Evolutionary conservation across 345 rosid species (phyloP).

Genomic region (Noccaea caerulescens): DNA sequence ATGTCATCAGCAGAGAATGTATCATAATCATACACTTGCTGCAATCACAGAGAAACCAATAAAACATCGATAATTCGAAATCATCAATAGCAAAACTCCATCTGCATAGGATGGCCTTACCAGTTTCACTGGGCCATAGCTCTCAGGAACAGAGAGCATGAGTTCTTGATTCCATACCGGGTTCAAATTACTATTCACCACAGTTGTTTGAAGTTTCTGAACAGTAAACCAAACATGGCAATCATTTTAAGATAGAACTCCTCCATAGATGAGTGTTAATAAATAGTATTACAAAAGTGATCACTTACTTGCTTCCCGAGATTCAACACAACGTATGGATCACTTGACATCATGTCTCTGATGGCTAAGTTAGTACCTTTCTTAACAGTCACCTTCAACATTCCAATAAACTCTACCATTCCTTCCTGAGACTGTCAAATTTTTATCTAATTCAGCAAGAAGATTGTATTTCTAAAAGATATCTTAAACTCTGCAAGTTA

Average conservation of each 20-base stretch:
- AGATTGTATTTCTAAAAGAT: not conserved
- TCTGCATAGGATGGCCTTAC: slow-evolving; percentile 39
- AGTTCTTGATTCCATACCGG: slow-evolving; percentile 62
- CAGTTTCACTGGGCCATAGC: slow-evolving; percentile 55
- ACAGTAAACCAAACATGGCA: not conserved
- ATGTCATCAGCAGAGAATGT: slow-evolving; percentile 52
- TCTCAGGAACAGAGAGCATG: slow-evolving; percentile 54
- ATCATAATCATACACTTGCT: slow-evolving; percentile 50
- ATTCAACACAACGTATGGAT: slow-evolving; percentile 58
- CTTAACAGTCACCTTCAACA: slow-evolving; percentile 59
- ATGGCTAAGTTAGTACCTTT: slow-evolving; percentile 64
- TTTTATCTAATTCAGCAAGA: not conserved
- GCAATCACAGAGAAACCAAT: not conserved
- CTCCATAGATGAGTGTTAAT: not conserved
- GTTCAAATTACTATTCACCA: slow-evolving; percentile 56
- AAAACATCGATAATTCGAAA: not conserved
- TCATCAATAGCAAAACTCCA: not conserved
- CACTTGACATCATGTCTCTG: slow-evolving; percentile 60
- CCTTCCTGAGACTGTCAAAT: slow-evolving; percentile 40
- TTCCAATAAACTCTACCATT: slow-evolving; percentile 58
- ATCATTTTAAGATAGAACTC: not conserved
- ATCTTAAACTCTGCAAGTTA: not conserved
- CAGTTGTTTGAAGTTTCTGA: slow-evolving; percentile 50
- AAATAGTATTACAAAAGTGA: not conserved
- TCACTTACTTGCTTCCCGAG: slow-evolving; percentile 56